These are phyloP conservation scores for Chrysoporthe cubensis DNA, from an alignment of 2,329 filamentous ascomycete genomes.

Conservation along the genomic window DNA sequence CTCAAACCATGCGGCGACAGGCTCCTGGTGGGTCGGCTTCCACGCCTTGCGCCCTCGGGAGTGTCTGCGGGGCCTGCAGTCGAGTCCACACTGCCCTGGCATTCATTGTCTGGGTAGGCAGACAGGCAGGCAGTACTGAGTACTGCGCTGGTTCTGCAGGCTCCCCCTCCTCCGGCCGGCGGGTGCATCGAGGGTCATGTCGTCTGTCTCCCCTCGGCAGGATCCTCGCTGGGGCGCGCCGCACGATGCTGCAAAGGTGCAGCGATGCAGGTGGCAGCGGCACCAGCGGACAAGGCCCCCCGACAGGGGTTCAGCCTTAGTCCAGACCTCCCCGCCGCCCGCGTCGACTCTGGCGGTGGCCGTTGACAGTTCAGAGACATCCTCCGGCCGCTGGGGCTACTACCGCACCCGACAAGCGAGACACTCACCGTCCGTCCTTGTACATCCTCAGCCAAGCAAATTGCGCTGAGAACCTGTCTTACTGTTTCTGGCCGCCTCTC, in stretches of 20 bases:
- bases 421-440: slow-evolving; percentile 30
- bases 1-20: neutral
- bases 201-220: slow-evolving; percentile 4
- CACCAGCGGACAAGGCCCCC: slow-evolving; percentile 20
- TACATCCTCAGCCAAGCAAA: slow-evolving; percentile 28
- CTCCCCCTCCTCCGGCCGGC: neutral
- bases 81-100: neutral
- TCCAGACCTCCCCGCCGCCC: neutral
- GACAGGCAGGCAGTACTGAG: too few relatives aligned
- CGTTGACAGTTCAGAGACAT: slow-evolving; percentile 26
- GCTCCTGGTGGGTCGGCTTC: too few relatives aligned
- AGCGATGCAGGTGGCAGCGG: slow-evolving; percentile 11
- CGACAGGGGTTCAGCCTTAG: slow-evolving; percentile 24
- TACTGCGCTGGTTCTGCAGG: neutral
- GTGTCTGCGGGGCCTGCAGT: too few relatives aligned
- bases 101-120: neutral
- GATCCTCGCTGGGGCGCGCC: slow-evolving; percentile 11
- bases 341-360: slow-evolving; percentile 16
- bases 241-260: slow-evolving; percentile 19
- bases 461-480: slow-evolving; percentile 31
- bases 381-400: slow-evolving; percentile 15
- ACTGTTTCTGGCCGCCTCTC: slow-evolving; percentile 25
- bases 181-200: slow-evolving; percentile 2
- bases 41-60: too few relatives aligned
- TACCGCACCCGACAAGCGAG: slow-evolving; percentile 29